Conservation (phyloP, 2,329 filamentous ascomycete genomes). For the Stemphylium beticola region DNA sequence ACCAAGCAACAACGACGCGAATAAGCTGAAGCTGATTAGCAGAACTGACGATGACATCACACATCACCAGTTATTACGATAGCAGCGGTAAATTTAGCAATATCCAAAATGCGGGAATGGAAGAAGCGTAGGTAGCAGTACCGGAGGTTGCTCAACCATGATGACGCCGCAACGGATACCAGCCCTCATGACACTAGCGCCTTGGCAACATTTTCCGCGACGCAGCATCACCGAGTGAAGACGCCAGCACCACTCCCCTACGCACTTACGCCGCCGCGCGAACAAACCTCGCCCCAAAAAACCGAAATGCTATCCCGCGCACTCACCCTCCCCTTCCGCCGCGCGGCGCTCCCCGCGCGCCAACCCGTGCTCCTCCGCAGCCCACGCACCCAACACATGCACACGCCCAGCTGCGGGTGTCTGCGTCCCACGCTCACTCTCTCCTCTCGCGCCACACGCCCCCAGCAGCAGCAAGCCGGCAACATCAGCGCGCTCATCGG, state of each 20-base stretch:
- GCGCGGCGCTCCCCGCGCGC: conserved; percentile 29
- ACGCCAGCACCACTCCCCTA: background rate
- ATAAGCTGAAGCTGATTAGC: no score
- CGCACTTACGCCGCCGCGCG: background rate
- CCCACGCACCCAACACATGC: conserved; percentile 24
- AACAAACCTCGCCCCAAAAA: background rate
- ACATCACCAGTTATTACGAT: no score
- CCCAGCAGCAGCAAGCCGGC: conserved; percentile 7
- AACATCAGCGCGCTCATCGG: conserved; percentile 14
- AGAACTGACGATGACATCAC: no score
- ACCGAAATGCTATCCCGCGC: conserved; percentile 43
- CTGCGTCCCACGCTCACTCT: conserved; percentile 19
- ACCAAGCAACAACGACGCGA: no score
- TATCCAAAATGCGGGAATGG: no score
- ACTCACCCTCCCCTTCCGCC: conserved; percentile 43
- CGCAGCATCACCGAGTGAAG: no score
- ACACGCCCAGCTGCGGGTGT: conserved; percentile 24
- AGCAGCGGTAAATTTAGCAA: no score
- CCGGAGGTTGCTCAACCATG: no score
- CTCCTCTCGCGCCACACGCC: background rate
- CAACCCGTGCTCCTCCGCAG: conserved; percentile 10
- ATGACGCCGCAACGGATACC: no score
- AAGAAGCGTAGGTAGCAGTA: no score
- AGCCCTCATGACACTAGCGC: background rate
- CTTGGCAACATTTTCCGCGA: conserved; percentile 18